Evolutionary conservation across 345 rosid species (phyloP).

Genomic region (Eucalyptus camaldulensis): DNA sequence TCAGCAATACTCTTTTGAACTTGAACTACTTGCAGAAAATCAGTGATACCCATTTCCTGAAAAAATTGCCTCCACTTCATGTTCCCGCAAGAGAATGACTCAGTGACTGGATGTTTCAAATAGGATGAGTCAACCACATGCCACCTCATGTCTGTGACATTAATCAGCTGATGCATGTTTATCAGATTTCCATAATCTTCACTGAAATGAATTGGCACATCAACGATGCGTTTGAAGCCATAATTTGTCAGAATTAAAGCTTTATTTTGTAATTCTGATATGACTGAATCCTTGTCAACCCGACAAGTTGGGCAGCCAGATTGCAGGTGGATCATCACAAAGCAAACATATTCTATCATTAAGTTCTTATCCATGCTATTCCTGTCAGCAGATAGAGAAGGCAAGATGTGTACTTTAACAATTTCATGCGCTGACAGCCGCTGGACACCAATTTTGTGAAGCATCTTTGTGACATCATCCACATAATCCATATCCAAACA

Average conservation of each 20-base stretch:
- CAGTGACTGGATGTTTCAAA: constrained; percentile 64
- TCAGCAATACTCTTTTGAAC: constrained; percentile 49
- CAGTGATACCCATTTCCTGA: constrained; percentile 70
- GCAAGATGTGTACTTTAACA: constrained; percentile 63
- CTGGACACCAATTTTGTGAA: constrained; percentile 65
- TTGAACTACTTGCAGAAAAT: constrained; percentile 76
- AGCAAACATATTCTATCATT: constrained; percentile 74
- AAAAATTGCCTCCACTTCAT: constrained; percentile 83
- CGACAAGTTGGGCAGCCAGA: constrained; percentile 62
- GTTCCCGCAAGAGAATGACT: constrained; percentile 27
- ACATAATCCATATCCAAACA: constrained; percentile 6
- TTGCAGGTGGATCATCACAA: constrained; percentile 83
- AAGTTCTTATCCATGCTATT: constrained; percentile 14
- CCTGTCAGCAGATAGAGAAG: constrained; percentile 33
- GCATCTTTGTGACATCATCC: constrained; percentile 49
- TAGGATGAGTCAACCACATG: constrained; percentile 61
- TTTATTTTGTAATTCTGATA: constrained; percentile 45
- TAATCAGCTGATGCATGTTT: constrained; percentile 39
- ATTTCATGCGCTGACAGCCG: constrained; percentile 91
- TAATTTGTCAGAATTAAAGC: constrained; percentile 68
- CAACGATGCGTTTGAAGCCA: constrained; percentile 47
- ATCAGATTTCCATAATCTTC: constrained; percentile 65
- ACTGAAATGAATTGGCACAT: constrained; percentile 66
- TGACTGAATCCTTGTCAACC: constrained; percentile 45
- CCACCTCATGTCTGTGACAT: constrained; percentile 46